Conservation (phyloP, 129 eudicot genomes). For the Oenanthe sinensis region DNA sequence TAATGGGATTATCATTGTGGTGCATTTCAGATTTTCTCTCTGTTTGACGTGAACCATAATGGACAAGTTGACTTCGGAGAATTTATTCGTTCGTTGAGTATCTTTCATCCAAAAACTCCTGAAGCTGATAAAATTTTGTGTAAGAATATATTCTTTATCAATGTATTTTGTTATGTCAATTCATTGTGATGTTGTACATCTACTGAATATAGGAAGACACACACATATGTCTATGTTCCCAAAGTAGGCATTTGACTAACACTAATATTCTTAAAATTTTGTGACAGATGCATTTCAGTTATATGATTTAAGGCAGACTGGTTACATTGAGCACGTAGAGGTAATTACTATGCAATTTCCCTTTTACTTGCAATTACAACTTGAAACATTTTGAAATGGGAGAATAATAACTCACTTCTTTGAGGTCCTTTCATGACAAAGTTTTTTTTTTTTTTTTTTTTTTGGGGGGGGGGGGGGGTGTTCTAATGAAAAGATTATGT, state of each 20-base stretch:
- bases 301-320: slow-evolving; percentile 5
- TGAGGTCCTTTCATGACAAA: background rate
- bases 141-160: background rate
- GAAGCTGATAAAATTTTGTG: slow-evolving; percentile 3
- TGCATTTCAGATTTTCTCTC: background rate
- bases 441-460: too few relatives aligned
- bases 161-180: background rate
- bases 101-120: slow-evolving; percentile 9
- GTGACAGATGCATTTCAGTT: background rate
- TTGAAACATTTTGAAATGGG: background rate
- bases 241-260: background rate
- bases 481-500: too few relatives aligned
- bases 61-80: slow-evolving; percentile 2
- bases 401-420: background rate
- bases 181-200: background rate
- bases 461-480: too few relatives aligned
- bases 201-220: background rate
- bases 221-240: background rate
- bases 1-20: background rate
- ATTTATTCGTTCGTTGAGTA: background rate
- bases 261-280: background rate
- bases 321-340: slow-evolving; percentile 2
- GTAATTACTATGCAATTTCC: background rate
- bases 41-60: background rate
- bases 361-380: background rate